phyloP scores from a whole-genome alignment of 371 early-diverging fungal genomes.

The Apophysomyces elegans region DNA sequence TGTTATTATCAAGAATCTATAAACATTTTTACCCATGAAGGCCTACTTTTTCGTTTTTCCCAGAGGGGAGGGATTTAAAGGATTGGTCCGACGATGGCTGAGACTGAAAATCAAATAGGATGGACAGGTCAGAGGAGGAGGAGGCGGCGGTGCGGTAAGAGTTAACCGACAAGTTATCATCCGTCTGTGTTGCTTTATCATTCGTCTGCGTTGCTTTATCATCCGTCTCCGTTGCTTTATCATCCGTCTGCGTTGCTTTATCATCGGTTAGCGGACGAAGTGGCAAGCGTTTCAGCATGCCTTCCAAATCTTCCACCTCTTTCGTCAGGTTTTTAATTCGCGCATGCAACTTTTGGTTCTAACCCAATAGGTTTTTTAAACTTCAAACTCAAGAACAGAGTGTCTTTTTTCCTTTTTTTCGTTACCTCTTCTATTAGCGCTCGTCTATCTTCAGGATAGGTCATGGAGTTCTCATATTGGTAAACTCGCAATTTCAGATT shows the following conservation, averaged over 20 bases:
- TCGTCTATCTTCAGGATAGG: conserved; percentile 16
- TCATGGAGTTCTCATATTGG: conserved; percentile 35
- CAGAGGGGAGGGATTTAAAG: too few relatives aligned
- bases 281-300: neutral
- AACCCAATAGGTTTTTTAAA: neutral
- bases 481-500: conserved; percentile 46
- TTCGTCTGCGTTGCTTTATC: too few relatives aligned
- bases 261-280: neutral
- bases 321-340: conserved; percentile 14
- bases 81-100: too few relatives aligned
- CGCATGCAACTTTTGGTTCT: conserved; percentile 20
- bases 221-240: neutral
- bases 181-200: neutral
- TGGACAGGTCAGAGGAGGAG: too few relatives aligned
- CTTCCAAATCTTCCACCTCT: neutral
- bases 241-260: too few relatives aligned
- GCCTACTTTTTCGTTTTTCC: neutral
- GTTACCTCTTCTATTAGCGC: conserved; percentile 22
- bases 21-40: neutral
- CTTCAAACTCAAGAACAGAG: too few relatives aligned
- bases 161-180: too few relatives aligned
- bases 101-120: too few relatives aligned
- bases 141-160: too few relatives aligned
- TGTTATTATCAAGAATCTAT: neutral
- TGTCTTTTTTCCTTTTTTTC: neutral